Conservation (phyloP, 2,329 filamentous ascomycete species). For the Pseudopyricularia javanii region DNA sequence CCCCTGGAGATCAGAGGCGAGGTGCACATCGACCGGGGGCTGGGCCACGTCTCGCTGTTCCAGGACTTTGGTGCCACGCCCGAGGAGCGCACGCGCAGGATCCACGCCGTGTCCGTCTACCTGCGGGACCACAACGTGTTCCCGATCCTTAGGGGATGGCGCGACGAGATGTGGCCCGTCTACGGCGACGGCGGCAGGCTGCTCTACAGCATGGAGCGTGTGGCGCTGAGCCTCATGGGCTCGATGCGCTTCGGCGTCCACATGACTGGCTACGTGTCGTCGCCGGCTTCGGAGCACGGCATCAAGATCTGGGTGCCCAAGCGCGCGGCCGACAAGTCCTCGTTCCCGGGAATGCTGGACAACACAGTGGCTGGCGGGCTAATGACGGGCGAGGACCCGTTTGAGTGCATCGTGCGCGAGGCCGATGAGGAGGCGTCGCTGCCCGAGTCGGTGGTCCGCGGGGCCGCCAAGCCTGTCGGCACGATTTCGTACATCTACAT, state of each 20-base stretch:
- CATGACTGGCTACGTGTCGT: conserved; percentile 58
- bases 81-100: conserved; percentile 45
- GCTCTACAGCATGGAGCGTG: conserved; percentile 66
- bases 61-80: conserved; percentile 32
- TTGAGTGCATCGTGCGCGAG: conserved; percentile 76
- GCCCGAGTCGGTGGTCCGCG: conserved; percentile 54
- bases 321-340: conserved; percentile 65
- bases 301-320: conserved; percentile 77
- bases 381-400: conserved; percentile 65
- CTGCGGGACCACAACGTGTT: conserved; percentile 66
- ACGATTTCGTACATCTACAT: conserved; percentile 79
- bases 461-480: conserved; percentile 45
- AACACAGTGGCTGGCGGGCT: conserved; percentile 85
- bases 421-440: conserved; percentile 81
- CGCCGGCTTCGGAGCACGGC: conserved; percentile 26
- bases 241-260: conserved; percentile 70
- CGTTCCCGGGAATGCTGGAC: conserved; percentile 85
- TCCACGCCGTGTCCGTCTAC: conserved; percentile 45
- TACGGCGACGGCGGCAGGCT: conserved; percentile 45
- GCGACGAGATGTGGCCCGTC: conserved; percentile 69
- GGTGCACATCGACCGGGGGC: conserved; percentile 44
- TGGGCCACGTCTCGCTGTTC: conserved; percentile 53
- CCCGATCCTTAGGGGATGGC: conserved; percentile 64
- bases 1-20: conserved; percentile 40
- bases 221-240: conserved; percentile 62